Evolutionary conservation across 768 basidiomycete genomes (phyloP), one percentile per base, ranked within the genome.

Genomic region (Pleurotus pulmonarius): DNA sequence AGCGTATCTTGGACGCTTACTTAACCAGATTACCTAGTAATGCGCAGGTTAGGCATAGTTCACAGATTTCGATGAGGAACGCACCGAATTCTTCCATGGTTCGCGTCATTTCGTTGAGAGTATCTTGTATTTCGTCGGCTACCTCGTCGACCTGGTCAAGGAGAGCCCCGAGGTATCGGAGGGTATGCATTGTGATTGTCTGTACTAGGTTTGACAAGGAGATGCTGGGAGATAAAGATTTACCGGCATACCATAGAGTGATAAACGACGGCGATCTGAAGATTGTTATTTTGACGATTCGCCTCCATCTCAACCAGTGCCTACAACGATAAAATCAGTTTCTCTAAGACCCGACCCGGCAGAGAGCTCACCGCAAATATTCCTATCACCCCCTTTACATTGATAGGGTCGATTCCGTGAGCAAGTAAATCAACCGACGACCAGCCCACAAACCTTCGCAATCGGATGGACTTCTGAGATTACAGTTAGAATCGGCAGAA

Each of bases 61-160:
- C 24, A 24, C 20, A 20, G 2, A 13, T 3, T 7, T 24, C 16
- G 20, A 38, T 5, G 4, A 29, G 44, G 34, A 57, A 58, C 29
- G 58, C 56, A 49, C n/a, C 37, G 44, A 61, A 57, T 24, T 43
- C 57, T n/a, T 56, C 53, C 22, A 44, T 60, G 8, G 51, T 29
- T 18, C 26, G 15, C 1, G 41, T 15, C 24, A 38, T 38, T 11
- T 53, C 51, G 18, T 39, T 8, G n/a, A 53, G 26, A 8, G 25
- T 25, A 8, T 24, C 5, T 1, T 53, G 51, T 5, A 53, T 2
- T 49, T 61, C 16, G 44, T 61, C 12, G 40, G 57, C 5, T 58
- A 61, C 7, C 26, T 58, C 4, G 61, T 63, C 12, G 29, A 48
- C 7, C 58, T 55, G 18, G 63, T 49, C 5, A 44, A 60, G 34